A percentile compares a stretch with the other conserved stretches of the same genome.
These are phyloP conservation scores for Trichoderma sp. DNA, from an alignment of 2,329 filamentous ascomycete genomes.

Conservation along the genomic window DNA sequence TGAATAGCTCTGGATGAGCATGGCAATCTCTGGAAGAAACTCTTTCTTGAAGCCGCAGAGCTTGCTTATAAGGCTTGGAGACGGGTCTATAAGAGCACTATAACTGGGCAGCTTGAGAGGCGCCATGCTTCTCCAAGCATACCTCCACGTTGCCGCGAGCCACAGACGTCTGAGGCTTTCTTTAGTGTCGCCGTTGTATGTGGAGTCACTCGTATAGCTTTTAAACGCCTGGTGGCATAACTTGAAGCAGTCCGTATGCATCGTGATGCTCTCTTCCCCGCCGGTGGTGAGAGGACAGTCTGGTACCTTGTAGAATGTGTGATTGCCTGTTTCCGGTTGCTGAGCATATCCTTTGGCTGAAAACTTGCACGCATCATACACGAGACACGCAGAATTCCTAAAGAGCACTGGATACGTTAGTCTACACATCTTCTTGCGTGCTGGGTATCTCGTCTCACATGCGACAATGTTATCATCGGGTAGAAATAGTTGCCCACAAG, in stretches of 20 bases:
- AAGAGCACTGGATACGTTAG: background rate
- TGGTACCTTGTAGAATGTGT: background rate
- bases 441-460: background rate
- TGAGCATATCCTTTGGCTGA: background rate
- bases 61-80: background rate
- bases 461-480: background rate
- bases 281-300: background rate
- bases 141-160: background rate
- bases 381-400: background rate
- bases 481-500: background rate
- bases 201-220: background rate
- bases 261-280: slow-evolving; percentile 26
- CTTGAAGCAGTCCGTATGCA: slow-evolving; percentile 7
- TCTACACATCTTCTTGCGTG: background rate
- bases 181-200: background rate
- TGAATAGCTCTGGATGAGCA: background rate
- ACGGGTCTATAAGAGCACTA: background rate
- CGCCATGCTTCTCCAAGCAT: background rate
- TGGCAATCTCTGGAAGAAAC: background rate
- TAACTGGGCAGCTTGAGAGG: background rate
- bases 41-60: background rate
- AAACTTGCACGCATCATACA: background rate
- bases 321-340: background rate
- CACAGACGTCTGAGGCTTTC: background rate
- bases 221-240: background rate